phyloP scores from a whole-genome alignment of 2,329 filamentous ascomycete genomes.

The Akanthomyces muscarius region DNA sequence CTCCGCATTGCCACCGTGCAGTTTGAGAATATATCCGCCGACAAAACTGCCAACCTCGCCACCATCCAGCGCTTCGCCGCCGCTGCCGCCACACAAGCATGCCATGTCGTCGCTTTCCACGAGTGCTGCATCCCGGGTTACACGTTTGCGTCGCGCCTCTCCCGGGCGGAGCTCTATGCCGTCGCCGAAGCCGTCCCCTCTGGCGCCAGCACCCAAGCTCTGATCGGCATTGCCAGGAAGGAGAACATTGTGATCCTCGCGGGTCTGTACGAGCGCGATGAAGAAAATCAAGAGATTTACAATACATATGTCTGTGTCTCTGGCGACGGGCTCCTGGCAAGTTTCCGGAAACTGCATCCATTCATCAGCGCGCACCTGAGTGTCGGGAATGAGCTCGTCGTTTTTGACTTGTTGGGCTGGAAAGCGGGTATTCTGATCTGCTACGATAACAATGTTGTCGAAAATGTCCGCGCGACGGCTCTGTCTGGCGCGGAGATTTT shows the following conservation, averaged over 20 bases:
- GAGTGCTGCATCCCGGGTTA: slow-evolving; percentile 19
- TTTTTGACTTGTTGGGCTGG: slow-evolving; percentile 21
- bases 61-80: slow-evolving; percentile 11
- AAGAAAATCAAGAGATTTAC: slow-evolving; percentile 11
- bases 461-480: slow-evolving; percentile 21
- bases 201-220: slow-evolving; percentile 9
- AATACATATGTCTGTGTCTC: slow-evolving; percentile 22
- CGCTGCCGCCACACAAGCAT: background rate
- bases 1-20: slow-evolving; percentile 19
- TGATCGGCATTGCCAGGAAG: slow-evolving; percentile 8
- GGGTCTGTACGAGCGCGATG: slow-evolving; percentile 18
- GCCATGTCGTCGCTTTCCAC: slow-evolving; percentile 19
- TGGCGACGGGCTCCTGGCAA: slow-evolving; percentile 16
- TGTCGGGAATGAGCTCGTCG: slow-evolving; percentile 18
- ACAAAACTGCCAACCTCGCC: slow-evolving; percentile 19
- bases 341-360: slow-evolving; percentile 22
- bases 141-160: slow-evolving; percentile 17
- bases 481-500: slow-evolving; percentile 20
- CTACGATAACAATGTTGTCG: slow-evolving; percentile 24
- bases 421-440: slow-evolving; percentile 22
- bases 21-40: slow-evolving; percentile 18
- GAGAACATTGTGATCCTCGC: slow-evolving; percentile 16
- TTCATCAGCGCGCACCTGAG: slow-evolving; percentile 20
- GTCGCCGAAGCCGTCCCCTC: slow-evolving; percentile 15
- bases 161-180: slow-evolving; percentile 3